phyloP scores from a whole-genome alignment of 345 rosid species.

The Dimocarpus longan region DNA sequence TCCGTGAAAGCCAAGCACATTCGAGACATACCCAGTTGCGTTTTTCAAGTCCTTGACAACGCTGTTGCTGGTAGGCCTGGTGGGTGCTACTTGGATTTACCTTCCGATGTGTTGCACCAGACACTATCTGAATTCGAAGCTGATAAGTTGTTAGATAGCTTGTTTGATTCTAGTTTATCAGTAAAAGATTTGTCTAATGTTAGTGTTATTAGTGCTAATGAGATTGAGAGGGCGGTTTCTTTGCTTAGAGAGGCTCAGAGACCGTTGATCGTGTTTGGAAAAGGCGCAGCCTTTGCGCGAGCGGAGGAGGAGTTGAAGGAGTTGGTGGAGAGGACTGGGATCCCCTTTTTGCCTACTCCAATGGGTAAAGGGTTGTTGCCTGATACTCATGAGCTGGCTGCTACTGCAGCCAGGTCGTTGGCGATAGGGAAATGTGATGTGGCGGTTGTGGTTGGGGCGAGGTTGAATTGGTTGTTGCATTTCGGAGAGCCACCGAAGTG shows the following conservation, averaged over 20 bases:
- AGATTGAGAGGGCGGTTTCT: conserved; percentile 61
- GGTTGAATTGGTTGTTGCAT: conserved; percentile 95
- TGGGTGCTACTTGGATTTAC: conserved; percentile 90
- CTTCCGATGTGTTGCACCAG: conserved; percentile 85
- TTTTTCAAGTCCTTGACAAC: conserved; percentile 67
- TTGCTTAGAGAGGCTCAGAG: conserved; percentile 73
- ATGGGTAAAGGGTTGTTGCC: conserved; percentile 99
- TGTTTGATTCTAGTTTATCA: too few species aligned
- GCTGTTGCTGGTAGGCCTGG: conserved; percentile 79
- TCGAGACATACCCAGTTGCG: conserved; percentile 71
- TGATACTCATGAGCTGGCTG: conserved; percentile 83
- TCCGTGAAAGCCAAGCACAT: conserved; percentile 66
- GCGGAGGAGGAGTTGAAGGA: conserved; percentile 77
- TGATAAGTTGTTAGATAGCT: conserved; percentile 42
- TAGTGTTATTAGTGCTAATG: conserved; percentile 36
- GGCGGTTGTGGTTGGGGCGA: conserved; percentile 87
- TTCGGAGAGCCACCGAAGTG: conserved; percentile 95
- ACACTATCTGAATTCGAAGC: conserved; percentile 68
- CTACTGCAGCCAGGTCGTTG: conserved; percentile 92
- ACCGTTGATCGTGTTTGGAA: conserved; percentile 92
- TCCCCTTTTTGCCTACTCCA: conserved; percentile 93
- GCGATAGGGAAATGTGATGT: conserved; percentile 96
- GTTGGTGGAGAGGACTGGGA: conserved; percentile 72
- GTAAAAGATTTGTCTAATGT: conserved; percentile 16
- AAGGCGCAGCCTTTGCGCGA: conserved; percentile 88